Conservation (phyloP, 2,329 filamentous ascomycete genomes). For the Fusarium sterilihyphosum region DNA sequence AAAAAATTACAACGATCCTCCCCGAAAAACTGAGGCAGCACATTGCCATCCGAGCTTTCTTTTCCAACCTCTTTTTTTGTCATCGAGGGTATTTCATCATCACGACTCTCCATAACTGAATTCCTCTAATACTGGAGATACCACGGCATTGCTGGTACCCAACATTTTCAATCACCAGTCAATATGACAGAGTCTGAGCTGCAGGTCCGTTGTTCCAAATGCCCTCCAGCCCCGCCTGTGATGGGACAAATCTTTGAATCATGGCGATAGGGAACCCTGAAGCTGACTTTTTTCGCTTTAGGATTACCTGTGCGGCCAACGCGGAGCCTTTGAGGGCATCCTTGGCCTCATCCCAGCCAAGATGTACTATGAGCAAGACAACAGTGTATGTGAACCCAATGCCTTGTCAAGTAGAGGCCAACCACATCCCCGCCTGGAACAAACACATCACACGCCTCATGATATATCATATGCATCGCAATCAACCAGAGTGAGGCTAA, state of each 20-base stretch:
- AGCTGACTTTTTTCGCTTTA: conserved; percentile 45
- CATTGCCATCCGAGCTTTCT: conserved; percentile 37
- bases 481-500: conserved; percentile 25
- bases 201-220: conserved; percentile 54
- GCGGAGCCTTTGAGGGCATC: conserved; percentile 86
- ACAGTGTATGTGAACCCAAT: conserved; percentile 70
- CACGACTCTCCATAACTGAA: not conserved
- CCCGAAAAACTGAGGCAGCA: conserved; percentile 33
- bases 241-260: conserved; percentile 4
- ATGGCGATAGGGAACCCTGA: conserved; percentile 23
- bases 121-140: not conserved
- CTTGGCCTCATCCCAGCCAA: conserved; percentile 90
- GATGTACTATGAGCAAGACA: conserved; percentile 89
- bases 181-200: conserved; percentile 58
- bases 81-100: conserved; percentile 4
- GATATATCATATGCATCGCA: not conserved
- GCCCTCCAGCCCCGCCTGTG: conserved; percentile 43
- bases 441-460: not conserved
- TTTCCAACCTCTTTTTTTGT: conserved; percentile 32
- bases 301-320: conserved; percentile 67
- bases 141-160: not conserved
- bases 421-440: conserved; percentile 7
- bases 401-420: not conserved
- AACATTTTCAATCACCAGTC: not conserved
- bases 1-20: conserved; percentile 34